phyloP scores from a whole-genome alignment of 2,329 filamentous ascomycete species.

The Epichloe baconii region DNA sequence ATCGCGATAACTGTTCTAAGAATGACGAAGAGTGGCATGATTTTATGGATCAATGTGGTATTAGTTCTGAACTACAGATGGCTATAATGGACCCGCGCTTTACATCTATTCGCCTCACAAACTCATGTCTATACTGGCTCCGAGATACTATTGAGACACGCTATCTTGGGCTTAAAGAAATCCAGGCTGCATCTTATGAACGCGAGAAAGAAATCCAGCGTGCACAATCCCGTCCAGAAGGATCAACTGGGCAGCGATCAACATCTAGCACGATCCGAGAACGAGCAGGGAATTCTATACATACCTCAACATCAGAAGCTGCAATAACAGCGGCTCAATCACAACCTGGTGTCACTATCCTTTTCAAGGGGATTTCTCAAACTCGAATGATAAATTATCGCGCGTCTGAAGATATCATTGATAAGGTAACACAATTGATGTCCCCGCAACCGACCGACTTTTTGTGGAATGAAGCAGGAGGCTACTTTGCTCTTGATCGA shows the following conservation, averaged over 20 bases:
- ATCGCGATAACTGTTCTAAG: not conserved
- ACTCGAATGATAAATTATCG: too few species aligned
- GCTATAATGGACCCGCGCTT: not conserved
- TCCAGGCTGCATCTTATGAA: not conserved
- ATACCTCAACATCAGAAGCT: too few species aligned
- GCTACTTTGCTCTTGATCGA: too few species aligned
- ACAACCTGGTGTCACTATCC: fast-evolving
- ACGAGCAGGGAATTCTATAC: too few species aligned
- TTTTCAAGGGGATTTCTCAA: too few species aligned
- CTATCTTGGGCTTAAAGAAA: not conserved
- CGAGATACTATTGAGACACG: not conserved
- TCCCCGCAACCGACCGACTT: too few species aligned
- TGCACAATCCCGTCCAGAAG: too few species aligned
- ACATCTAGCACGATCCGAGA: too few species aligned
- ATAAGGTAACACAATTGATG: too few species aligned
- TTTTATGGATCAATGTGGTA: not conserved
- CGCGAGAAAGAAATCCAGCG: too few species aligned
- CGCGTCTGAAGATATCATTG: fast-evolving
- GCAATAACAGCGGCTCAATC: fast-evolving
- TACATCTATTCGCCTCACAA: not conserved
- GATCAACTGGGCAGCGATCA: too few species aligned
- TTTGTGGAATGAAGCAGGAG: fast-evolving
- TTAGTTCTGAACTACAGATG: not conserved
- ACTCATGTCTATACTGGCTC: not conserved
- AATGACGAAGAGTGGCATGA: not conserved